phyloP scores from a whole-genome alignment of 1,284 basidiomycete genomes.

The Malassezia psittaci region DNA sequence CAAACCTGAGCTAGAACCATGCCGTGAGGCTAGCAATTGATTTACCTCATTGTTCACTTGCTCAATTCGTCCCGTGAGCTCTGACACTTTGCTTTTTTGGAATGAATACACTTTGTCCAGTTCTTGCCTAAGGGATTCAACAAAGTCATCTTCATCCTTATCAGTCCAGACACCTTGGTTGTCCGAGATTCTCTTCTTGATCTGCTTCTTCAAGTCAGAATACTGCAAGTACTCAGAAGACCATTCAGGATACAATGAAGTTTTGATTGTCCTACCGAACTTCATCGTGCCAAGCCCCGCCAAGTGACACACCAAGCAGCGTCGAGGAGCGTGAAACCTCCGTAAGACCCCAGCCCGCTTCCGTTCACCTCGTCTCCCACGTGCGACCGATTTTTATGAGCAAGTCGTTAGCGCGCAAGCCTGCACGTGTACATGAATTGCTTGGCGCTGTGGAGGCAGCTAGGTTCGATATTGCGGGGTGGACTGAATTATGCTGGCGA shows the following conservation, averaged over 20 bases:
- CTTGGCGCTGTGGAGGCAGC: too few species aligned
- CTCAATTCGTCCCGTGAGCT: slow-evolving; percentile 44
- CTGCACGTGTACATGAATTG: background rate
- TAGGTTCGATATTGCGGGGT: too few species aligned
- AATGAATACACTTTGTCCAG: slow-evolving; percentile 93
- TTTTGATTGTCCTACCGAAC: slow-evolving; percentile 47
- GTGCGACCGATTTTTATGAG: background rate
- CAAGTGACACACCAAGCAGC: background rate
- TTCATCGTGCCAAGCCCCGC: slow-evolving; percentile 29
- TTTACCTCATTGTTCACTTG: slow-evolving; percentile 45
- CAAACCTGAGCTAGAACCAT: background rate
- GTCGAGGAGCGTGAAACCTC: background rate
- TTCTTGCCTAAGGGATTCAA: slow-evolving; percentile 61
- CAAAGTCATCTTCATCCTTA: slow-evolving; percentile 46
- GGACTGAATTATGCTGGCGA: too few species aligned
- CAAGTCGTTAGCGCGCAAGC: background rate
- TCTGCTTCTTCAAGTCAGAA: slow-evolving; percentile 47
- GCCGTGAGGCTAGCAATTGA: slow-evolving; percentile 36
- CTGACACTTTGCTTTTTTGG: slow-evolving; percentile 68
- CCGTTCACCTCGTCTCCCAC: background rate
- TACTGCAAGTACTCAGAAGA: slow-evolving; percentile 45
- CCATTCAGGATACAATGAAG: slow-evolving; percentile 47
- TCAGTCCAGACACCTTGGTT: slow-evolving; percentile 45
- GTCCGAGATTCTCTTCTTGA: slow-evolving; percentile 40
- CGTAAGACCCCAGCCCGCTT: background rate